Evolutionary conservation across 1,284 basidiomycete genomes (phyloP), one percentile per base, ranked within the genome.

Genomic region (Cryptococcus sp.): DNA sequence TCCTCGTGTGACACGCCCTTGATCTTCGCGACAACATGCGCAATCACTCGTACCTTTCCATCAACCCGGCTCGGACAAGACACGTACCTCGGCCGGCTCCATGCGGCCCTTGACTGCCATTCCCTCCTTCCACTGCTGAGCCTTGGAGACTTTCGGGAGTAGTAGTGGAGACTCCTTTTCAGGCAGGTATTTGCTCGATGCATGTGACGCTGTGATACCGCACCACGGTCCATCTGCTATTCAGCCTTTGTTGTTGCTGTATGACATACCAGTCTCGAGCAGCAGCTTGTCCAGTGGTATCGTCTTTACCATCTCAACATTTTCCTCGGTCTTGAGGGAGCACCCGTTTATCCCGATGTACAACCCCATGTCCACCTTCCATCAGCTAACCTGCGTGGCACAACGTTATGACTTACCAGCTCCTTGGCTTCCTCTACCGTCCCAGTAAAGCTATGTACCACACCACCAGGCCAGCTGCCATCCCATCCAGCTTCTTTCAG

Each of bases 371-470:
- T 76, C 72, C 60, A 84, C 79, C 85, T 86, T 48, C 31, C 21
- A 18, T 40, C 37, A 40, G 37, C 37, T 40, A 14, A 18, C 16
- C 21, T 40, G 37, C 5, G 37, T 40, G 4, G 16, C 7, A 21
- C 16, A 18, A 11, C 10, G 1, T n/a, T 5, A 55, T 52, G 11
- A 73, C 83, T 64, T 57, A 91, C 83, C 50, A 89, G 74, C 66
- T 93, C 87, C 7, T 75, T 64, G 44, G 82, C 82, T 69, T 93
- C 88, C 22, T 80, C 79, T 1, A 68, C 59, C 0, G 81, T 82
- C 0, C 90, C 91, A 0, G 89, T 91, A 72, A 91, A 91, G 60
- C 85, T 88, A 72, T 93, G 91, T 7, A 91, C 88, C 7, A 92
- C 88, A 0, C 87, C 88, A 10, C 86, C 82, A 50, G 84, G 75